Base-by-base conservation (phyloP, 495 filamentous ascomycete species). In the Chlorociboria aeruginascens region DNA sequence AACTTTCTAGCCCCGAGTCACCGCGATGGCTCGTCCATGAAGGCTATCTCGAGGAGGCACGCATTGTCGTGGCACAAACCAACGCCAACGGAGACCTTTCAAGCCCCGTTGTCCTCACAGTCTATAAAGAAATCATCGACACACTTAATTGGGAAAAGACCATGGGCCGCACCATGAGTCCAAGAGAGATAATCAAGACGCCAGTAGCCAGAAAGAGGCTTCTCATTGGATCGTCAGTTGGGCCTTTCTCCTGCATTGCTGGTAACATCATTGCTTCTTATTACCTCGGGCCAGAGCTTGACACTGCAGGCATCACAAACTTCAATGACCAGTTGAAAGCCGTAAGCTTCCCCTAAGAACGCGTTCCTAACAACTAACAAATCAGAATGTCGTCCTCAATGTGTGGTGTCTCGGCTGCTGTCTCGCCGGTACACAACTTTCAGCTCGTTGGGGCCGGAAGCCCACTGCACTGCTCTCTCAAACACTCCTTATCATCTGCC, bases 21-120 rank as follows among this genome's bases (percentile, higher is more conserved):
- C 76, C 77, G 8, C 72, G 77, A 51, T 81, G 75, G 75, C 66
- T 79, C 12, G 70, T 81, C 30, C 68, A 70, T 39, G 60, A 70
- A 41, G 67, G 66, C 9, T 62, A 62, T 6, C 34, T 67, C 14
- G 71, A 72, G n/a, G 61, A 74, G 16, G 76, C 74, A 10, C 61
- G 71, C 32, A 38, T 43, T 14, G 37, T 28, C 1, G 64, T 76
- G 6, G 71, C 70, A 4, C 69, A 73, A 45, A 65, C 68, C 7
- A 72, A 74, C 46, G 52, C 70, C 6, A 61, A 72, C 46, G 67
- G 71, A 4, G 54, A 69, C 43, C 20, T 61, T 0, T 46, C 52
- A 6, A 53, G 70, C 37, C 69, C 69, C 3, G 61, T 73, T 9
- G 63, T 66, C 3, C 37, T 73, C 7, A 37, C 32, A 8, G 37